phyloP scores from a whole-genome alignment of 1,284 basidiomycete genomes.

The Sutorius eximius region DNA sequence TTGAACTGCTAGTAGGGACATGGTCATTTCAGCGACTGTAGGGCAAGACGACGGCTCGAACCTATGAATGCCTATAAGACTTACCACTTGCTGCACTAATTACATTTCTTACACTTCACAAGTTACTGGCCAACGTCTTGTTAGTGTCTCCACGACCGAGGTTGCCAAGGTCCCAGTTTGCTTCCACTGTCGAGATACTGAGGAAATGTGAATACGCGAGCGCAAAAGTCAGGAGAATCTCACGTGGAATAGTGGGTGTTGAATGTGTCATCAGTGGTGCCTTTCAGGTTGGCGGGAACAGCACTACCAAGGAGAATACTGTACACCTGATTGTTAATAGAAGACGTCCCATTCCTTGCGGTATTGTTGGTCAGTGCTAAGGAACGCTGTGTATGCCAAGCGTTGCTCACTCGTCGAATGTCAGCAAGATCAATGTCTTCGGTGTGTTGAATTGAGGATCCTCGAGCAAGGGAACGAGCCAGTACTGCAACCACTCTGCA shows the following conservation, averaged over 20 bases:
- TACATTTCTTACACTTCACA: too few relatives aligned
- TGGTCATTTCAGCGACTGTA: too few relatives aligned
- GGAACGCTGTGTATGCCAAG: neutral
- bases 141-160: slow-evolving; percentile 60
- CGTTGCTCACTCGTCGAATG: slow-evolving; percentile 42
- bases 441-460: slow-evolving; percentile 49
- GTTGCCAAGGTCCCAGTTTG: slow-evolving; percentile 63
- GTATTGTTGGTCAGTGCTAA: neutral
- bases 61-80: too few relatives aligned
- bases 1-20: too few relatives aligned
- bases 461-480: slow-evolving; percentile 51
- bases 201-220: neutral
- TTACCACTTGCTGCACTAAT: too few relatives aligned
- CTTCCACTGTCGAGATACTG: slow-evolving; percentile 55
- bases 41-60: too few relatives aligned
- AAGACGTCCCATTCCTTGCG: slow-evolving; percentile 44
- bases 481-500: slow-evolving; percentile 50
- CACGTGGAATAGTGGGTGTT: slow-evolving; percentile 61
- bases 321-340: slow-evolving; percentile 47
- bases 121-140: slow-evolving; percentile 34
- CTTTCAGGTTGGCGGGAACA: slow-evolving; percentile 44
- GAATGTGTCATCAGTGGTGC: slow-evolving; percentile 52
- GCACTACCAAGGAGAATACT: slow-evolving; percentile 53
- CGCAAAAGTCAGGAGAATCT: neutral
- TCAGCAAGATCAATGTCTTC: slow-evolving; percentile 54